Evolutionary conservation across 257 asterid genomes (phyloP).

Genomic region (Avicennia marina): DNA sequence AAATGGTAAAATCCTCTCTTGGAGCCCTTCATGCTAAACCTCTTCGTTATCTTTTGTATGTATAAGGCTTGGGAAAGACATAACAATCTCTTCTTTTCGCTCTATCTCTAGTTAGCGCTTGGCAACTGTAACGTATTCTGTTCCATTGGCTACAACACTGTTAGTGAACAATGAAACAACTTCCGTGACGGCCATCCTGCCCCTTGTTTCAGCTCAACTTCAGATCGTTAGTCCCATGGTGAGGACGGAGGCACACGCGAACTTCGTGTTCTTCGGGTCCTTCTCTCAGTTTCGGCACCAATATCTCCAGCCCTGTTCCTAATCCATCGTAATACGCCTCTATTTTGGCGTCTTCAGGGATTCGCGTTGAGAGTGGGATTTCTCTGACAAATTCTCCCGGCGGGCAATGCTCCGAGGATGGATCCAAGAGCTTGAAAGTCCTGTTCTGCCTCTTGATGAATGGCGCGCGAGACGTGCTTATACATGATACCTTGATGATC

Average conservation of each 20-base stretch:
- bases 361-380: constrained; percentile 38
- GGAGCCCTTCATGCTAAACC: too few relatives aligned
- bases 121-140: constrained; percentile 1
- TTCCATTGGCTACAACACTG: background rate
- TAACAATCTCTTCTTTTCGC: too few relatives aligned
- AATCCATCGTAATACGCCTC: constrained; percentile 42
- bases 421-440: constrained; percentile 41
- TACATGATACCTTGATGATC: constrained; percentile 34
- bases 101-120: too few relatives aligned
- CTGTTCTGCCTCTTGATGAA: constrained; percentile 40
- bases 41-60: too few relatives aligned
- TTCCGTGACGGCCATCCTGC: too few relatives aligned
- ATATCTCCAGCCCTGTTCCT: constrained; percentile 37
- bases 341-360: constrained; percentile 48
- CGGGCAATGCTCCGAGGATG: constrained; percentile 46
- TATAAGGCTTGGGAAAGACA: too few relatives aligned
- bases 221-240: constrained; percentile 39
- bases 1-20: too few relatives aligned
- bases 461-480: constrained; percentile 32
- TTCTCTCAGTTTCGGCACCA: constrained; percentile 42
- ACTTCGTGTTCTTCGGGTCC: constrained; percentile 50
- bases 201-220: constrained; percentile 38
- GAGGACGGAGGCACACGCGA: constrained; percentile 46
- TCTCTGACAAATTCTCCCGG: constrained; percentile 46
- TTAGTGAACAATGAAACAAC: too few relatives aligned